phyloP scores from a whole-genome alignment of 164 flowering plant genomes.

The Chimonanthus praecox region DNA sequence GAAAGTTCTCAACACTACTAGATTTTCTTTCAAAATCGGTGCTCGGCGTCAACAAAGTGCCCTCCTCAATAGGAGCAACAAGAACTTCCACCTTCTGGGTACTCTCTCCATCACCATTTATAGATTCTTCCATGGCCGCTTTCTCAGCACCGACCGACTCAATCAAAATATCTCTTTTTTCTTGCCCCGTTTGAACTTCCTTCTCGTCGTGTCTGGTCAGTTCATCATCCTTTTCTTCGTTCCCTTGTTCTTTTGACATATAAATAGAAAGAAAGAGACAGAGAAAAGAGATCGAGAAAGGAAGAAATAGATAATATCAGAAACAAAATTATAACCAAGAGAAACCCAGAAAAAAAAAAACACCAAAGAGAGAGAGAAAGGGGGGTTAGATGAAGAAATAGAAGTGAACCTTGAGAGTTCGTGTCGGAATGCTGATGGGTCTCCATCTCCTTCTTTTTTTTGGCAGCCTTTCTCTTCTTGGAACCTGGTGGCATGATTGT shows the following conservation, averaged over 20 bases:
- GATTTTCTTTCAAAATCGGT: conserved; percentile 9
- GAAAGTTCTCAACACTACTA: conserved; percentile 10
- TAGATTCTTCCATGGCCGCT: conserved; percentile 8
- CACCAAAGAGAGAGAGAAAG: not conserved
- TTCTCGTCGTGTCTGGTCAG: conserved; percentile 35
- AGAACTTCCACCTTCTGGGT: conserved; percentile 12
- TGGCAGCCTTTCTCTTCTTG: conserved; percentile 65
- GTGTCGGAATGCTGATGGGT: not conserved
- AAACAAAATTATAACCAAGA: not conserved
- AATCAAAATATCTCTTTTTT: conserved; percentile 4
- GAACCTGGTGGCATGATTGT: conserved; percentile 73
- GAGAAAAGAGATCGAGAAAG: not conserved
- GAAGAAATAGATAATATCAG: not conserved
- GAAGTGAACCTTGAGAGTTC: conserved; percentile 9
- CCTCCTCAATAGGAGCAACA: not conserved
- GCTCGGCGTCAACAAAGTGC: not conserved
- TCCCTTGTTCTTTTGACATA: not conserved
- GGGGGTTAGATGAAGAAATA: not conserved
- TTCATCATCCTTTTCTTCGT: conserved; percentile 28
- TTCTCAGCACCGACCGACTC: not conserved
- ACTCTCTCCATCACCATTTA: conserved; percentile 5
- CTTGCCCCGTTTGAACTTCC: conserved; percentile 39
- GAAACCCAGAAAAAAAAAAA: not conserved
- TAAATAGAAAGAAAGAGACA: not conserved
- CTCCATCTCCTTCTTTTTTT: conserved; percentile 43